Percentiles rank a stretch among this genome's conserved stretches.
Conservation (phyloP, 2,329 filamentous ascomycete genomes). For the Colletotrichum siamense region DNA sequence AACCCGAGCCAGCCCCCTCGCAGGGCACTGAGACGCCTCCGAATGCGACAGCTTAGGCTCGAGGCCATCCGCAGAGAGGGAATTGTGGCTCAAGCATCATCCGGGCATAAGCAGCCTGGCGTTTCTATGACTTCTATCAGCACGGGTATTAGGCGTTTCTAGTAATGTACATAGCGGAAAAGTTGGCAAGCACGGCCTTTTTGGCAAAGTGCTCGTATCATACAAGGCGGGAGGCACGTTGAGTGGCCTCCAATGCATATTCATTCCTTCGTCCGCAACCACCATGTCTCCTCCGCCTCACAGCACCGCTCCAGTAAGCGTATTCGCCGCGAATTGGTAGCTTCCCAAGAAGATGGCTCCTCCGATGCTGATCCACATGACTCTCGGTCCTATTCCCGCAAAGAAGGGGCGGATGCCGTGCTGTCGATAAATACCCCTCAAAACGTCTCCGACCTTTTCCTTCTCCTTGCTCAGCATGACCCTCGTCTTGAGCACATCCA, state of each 20-base stretch:
- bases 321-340: constrained; percentile 88
- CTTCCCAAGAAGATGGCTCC: constrained; percentile 94
- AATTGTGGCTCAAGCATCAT: neutral
- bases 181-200: constrained; percentile 7
- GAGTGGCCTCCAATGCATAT: constrained; percentile 3
- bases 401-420: constrained; percentile 75
- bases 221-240: constrained; percentile 8
- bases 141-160: constrained; percentile 17
- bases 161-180: constrained; percentile 21
- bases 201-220: neutral
- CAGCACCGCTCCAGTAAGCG: constrained; percentile 53
- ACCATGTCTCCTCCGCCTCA: neutral
- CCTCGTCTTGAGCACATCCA: constrained; percentile 96
- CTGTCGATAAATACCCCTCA: constrained; percentile 68
- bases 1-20: constrained; percentile 7
- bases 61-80: neutral
- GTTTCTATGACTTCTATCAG: constrained; percentile 12
- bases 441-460: constrained; percentile 62
- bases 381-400: constrained; percentile 77
- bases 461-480: constrained; percentile 86
- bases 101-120: neutral
- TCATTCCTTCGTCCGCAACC: neutral
- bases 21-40: constrained; percentile 15
- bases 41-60: neutral
- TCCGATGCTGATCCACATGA: constrained; percentile 94